Conservation (phyloP, 2,329 filamentous ascomycete species). For the Orbilia ellipsospora region DNA sequence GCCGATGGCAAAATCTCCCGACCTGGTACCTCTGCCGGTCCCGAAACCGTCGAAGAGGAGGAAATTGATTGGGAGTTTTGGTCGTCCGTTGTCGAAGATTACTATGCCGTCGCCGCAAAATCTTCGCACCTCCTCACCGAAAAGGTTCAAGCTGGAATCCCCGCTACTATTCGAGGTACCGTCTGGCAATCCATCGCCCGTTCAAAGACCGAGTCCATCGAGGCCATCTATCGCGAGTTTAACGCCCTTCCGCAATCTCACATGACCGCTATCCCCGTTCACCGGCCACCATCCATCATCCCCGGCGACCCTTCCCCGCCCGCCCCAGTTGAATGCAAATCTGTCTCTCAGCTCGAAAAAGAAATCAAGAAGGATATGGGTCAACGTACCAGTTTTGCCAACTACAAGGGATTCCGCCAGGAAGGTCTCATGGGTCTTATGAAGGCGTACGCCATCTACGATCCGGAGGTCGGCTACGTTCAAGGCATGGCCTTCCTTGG, state of each 20-base stretch:
- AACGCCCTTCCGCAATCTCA: conserved; percentile 66
- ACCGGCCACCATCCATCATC: conserved; percentile 41
- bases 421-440: conserved; percentile 93
- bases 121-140: conserved; percentile 88
- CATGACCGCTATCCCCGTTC: conserved; percentile 55
- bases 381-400: conserved; percentile 93
- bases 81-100: conserved; percentile 95
- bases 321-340: conserved; percentile 55
- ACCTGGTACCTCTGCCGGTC: conserved; percentile 35
- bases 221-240: conserved; percentile 85
- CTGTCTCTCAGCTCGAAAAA: conserved; percentile 75
- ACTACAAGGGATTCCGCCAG: conserved; percentile 90
- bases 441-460: conserved; percentile 96
- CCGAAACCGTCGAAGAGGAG: conserved; percentile 55
- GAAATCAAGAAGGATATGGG: conserved; percentile 90
- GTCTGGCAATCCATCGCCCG: conserved; percentile 98
- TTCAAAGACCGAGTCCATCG: conserved; percentile 91
- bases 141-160: conserved; percentile 92
- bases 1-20: conserved; percentile 21
- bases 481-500: conserved; percentile 99
- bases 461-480: conserved; percentile 93
- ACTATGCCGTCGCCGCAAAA: conserved; percentile 84
- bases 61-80: conserved; percentile 97
- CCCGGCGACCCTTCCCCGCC: conserved; percentile 41
- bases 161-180: conserved; percentile 93